Base-by-base conservation (phyloP, 495 filamentous ascomycete genomes). In the Diplogelasinospora grovesii region DNA sequence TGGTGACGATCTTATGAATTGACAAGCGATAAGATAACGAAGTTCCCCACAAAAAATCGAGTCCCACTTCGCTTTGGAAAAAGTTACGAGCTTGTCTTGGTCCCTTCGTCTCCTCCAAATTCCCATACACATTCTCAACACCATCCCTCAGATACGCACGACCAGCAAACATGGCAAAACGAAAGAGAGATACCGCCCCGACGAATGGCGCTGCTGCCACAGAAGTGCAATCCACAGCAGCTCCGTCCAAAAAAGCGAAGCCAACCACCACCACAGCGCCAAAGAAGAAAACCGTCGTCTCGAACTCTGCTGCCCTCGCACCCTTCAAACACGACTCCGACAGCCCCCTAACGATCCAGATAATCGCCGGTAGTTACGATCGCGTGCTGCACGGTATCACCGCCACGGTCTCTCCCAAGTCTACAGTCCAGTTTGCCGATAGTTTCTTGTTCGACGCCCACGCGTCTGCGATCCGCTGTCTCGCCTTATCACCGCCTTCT, bases 361-460 rank as follows among this genome's bases (percentile, higher is more conserved):
- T 99, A 41, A 72, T 96, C 35, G 85, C 88, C 15, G 92, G 92
- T 13, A 95, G 89, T 43, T 99, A 99, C 65, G 92, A 99, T 55
- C 79, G 87, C 41, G 78, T 90, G 28, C 74, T 99, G 28, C 92
- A 99, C 63, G 93, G 93, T 47, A 73, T 97, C 56, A 86, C 85
- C 1, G 89, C 83, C 5, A 76, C 77, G 0, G 68, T 95, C 37
- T 69, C 72, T 2, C 43, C 39, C 21, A 19, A 26, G 22, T 8
- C 22, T 4, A 38, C 66, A 8, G 71, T 82, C 50, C 64, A 81
- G 53, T 97, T 96, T 58, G 73, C 85, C 44, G 92, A 99, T 63
- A 89, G 83, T 5, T 99, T 99, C 66, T 77, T 99, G 39, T 95
- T 99, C 73, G 82, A 86, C 60, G 88, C 93, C 18, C 92, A 99